Evolutionary conservation across 208 protist genomes (phyloP).

Genomic region (Wallacemonas collosoma): DNA sequence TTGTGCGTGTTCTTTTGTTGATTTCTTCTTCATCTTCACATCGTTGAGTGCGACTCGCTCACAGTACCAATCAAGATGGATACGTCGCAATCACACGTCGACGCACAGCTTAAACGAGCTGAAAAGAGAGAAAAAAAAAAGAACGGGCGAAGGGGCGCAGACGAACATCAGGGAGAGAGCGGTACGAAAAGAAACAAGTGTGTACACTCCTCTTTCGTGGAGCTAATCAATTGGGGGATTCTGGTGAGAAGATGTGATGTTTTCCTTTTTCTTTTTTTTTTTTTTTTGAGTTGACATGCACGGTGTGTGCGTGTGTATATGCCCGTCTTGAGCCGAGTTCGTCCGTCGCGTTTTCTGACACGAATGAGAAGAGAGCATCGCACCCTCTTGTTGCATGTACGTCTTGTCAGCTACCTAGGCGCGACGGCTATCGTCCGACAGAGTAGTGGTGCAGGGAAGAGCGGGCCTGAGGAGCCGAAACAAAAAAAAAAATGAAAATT

Average conservation of each 20-base stretch:
- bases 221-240: neutral
- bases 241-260: neutral
- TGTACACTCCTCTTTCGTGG: neutral
- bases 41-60: too few species aligned
- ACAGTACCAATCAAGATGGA: too few species aligned
- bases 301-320: too few species aligned
- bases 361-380: too few species aligned
- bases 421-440: too few species aligned
- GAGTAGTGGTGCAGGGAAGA: neutral
- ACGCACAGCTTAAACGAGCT: neutral
- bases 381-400: too few species aligned
- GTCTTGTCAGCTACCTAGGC: too few species aligned
- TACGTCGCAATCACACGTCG: too few species aligned
- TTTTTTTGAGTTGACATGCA: slow-evolving; percentile 2
- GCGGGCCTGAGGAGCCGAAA: neutral
- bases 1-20: too few species aligned
- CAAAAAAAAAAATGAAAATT: neutral
- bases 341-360: too few species aligned
- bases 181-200: slow-evolving; percentile 10
- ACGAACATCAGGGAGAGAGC: slow-evolving; percentile 6
- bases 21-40: too few species aligned
- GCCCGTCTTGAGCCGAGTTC: too few species aligned
- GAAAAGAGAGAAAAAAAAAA: neutral
- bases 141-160: neutral
- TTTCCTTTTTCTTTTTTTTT: slow-evolving; percentile 20